A percentile compares a stretch with the other conserved stretches of the same genome.
These are phyloP conservation scores for Neofusicoccum umdonicola DNA, from an alignment of 2,329 filamentous ascomycete genomes.

Conservation along the genomic window DNA sequence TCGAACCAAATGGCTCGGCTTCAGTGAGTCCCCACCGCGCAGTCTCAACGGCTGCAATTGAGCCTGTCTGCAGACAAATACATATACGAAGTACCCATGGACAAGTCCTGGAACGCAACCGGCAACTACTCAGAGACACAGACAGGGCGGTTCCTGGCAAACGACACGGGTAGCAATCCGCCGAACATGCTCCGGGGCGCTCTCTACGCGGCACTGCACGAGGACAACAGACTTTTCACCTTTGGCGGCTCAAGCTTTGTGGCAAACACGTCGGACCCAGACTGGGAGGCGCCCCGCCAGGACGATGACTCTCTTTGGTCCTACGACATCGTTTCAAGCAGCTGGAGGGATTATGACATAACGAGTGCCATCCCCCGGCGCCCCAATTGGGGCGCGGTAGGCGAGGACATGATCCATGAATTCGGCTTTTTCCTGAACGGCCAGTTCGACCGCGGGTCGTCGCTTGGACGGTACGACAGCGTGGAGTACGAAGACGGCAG, in stretches of 20 bases:
- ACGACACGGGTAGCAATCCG: slow-evolving; percentile 23
- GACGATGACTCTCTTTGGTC: slow-evolving; percentile 32
- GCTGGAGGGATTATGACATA: slow-evolving; percentile 23
- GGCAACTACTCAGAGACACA: slow-evolving; percentile 28
- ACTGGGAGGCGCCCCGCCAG: slow-evolving; percentile 26
- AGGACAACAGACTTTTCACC: slow-evolving; percentile 28
- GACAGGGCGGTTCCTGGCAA: slow-evolving; percentile 23
- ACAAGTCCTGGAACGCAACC: slow-evolving; percentile 31
- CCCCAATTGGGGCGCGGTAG: slow-evolving; percentile 26
- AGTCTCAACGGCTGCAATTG: background rate
- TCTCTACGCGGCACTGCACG: slow-evolving; percentile 26
- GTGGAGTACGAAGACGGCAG: background rate
- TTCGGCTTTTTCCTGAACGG: slow-evolving; percentile 3
- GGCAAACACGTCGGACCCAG: slow-evolving; percentile 30
- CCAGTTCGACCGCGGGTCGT: background rate
- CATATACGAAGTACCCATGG: slow-evolving; percentile 26
- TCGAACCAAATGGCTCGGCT: slow-evolving; percentile 4
- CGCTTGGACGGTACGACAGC: background rate
- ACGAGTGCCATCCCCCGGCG: slow-evolving; percentile 37
- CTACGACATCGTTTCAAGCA: slow-evolving; percentile 23
- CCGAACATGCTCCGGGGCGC: slow-evolving; percentile 30
- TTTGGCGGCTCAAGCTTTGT: slow-evolving; percentile 33
- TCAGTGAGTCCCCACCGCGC: background rate
- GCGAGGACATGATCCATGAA: background rate
- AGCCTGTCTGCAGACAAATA: slow-evolving; percentile 1